Evolutionary conservation across 345 rosid species (phyloP), one percentile per base, ranked within the genome.

Genomic region (Brassica nigra): DNA sequence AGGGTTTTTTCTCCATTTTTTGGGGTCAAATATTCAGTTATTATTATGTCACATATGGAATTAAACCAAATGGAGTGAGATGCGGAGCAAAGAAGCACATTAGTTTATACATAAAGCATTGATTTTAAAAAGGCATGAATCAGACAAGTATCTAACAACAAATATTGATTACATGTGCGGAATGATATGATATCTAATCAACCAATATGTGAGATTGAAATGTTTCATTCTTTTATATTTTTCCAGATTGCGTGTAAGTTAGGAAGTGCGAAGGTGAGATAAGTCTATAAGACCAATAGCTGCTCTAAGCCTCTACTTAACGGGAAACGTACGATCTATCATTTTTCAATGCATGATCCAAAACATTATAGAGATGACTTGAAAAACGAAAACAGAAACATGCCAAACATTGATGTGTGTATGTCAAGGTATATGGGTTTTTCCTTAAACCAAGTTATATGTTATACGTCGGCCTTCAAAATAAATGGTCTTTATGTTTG

Each of bases 71-170:
- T 33, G 73, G 69, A 42, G 62, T 9, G 73, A 58, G 54, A 49
- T 62, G 34, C 49, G 27, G 54, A 66, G 23, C 42, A 39, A 57
- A 34, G 28, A 66, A 73, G 16, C 62, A 55, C 62, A 72, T 58
- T 39, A 39, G 28, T 65, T 57, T 15, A 11, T 30, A 58, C 66
- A 39, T 33, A 57, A 57, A 66, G 62, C 67, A 42, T 73, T 62
- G 66, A 74, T 31, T 44, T n/a, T 3, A 49, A 36, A 73, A 66
- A 29, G 71, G 74, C 36, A 79, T 79, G 65, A 68, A 49, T 34
- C 61, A 68, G 78, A 74, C 82, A 74, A 34, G 71, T 74, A 79
- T 33, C 78, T 73, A 59, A 44, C 74, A 79, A 33, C 37, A 23
- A 47, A 33, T 47, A 68, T 49, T 68, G 34, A 68, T 15, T 3